phyloP scores from a whole-genome alignment of 371 early-diverging fungal genomes.

The Actinomucor elegans region DNA sequence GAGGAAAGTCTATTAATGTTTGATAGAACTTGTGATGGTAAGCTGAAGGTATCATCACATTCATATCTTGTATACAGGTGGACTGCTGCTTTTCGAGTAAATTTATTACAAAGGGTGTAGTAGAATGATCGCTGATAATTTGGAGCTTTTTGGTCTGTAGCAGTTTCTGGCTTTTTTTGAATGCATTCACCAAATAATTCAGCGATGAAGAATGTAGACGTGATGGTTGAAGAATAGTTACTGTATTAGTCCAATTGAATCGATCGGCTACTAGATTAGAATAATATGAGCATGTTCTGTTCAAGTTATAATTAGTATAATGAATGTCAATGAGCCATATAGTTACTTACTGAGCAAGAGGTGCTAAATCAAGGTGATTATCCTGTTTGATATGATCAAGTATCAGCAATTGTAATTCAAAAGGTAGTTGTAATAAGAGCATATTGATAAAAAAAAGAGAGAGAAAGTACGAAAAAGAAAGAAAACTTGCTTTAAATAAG shows the following conservation, averaged over 20 bases:
- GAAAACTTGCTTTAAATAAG: too few relatives aligned
- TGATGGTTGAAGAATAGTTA: constrained; percentile 11
- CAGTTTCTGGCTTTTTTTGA: background rate
- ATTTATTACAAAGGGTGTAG: background rate
- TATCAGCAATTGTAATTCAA: constrained; percentile 29
- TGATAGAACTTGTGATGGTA: constrained; percentile 1
- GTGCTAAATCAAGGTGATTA: constrained; percentile 24
- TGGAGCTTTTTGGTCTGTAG: background rate
- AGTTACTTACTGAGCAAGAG: constrained; percentile 30
- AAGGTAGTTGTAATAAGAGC: constrained; percentile 21
- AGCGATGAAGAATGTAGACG: background rate
- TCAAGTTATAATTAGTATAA: background rate
- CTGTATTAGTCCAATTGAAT: constrained; percentile 16
- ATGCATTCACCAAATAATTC: background rate
- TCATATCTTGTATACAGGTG: background rate
- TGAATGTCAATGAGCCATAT: too few relatives aligned
- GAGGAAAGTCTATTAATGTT: constrained; percentile 3
- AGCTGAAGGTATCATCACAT: background rate
- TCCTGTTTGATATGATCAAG: constrained; percentile 21
- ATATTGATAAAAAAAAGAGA: constrained; percentile 6
- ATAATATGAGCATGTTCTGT: constrained; percentile 9
- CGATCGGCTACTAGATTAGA: constrained; percentile 6
- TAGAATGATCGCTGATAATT: background rate
- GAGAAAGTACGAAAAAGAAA: background rate
- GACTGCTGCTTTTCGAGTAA: constrained; percentile 12